Evolutionary conservation across 345 rosid species (phyloP), one percentile per base, ranked within the genome.

Genomic region (Iberis pinnata): DNA sequence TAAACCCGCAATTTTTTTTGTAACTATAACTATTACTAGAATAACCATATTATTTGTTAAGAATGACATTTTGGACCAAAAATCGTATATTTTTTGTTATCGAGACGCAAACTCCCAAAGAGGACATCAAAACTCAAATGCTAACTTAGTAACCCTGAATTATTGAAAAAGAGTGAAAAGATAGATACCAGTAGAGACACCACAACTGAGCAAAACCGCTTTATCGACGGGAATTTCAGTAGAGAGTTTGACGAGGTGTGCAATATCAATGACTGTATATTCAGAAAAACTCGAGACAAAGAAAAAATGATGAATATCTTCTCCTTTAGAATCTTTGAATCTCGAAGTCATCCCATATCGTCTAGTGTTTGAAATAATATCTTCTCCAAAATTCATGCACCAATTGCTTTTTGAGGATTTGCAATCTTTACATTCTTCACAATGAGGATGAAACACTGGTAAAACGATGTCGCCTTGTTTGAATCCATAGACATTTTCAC

Each of bases 221-320:
- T 58, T 72, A 13, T 81, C 75, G 14, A 55, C 47, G 0, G 92
- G 80, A 11, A 80, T 54, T 2, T 62, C 56, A 1, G 19, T 25
- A 13, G 54, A 60, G 8, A 85, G 70, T 65, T 79, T 85, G 12
- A 79, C 82, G 1, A 82, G 61, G 39, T 78, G 63, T 0, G 64
- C 73, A 8, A 80, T 49, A n/a, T 88, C 95, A 0, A 88, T 78
- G 13, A 88, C 88, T 0, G 86, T 82, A 43, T 82, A 84, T 78
- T 84, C 76, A 2, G 70, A 4, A 52, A 88, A 84, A 73, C 88
- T 88, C 3, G 92, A 88, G 5, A 85, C 86, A 4, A 0, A 32
- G 4, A 85, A 2, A 43, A 64, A 72, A 75, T 85, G 81, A 64
- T 77, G 44, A 18, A 84, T 20, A 14, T 19, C 35, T 52, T 82